Conservation (phyloP, 140 eudicot genomes). For the Senecio squalidus region DNA sequence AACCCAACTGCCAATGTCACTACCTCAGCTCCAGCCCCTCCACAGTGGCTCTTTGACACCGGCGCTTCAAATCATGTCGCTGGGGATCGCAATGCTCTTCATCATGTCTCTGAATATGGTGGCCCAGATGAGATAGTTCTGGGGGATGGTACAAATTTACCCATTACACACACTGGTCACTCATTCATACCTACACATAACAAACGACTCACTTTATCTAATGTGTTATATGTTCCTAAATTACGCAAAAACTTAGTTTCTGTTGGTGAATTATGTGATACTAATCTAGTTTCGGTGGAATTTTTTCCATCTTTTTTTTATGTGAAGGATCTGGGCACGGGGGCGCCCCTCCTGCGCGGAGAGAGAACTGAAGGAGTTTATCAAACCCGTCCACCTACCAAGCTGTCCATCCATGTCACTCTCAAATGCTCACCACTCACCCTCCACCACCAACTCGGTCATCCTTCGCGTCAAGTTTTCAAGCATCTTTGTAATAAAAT, state of each 20-base stretch:
- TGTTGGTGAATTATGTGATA: background rate
- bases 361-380: conserved; percentile 1
- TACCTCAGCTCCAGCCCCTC: background rate
- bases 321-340: conserved; percentile 10
- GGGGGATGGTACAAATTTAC: background rate
- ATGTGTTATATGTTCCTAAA: background rate
- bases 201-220: background rate
- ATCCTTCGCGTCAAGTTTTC: conserved; percentile 5
- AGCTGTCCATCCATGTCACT: background rate
- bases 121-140: background rate
- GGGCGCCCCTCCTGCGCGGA: conserved; percentile 8
- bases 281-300: background rate
- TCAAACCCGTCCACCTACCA: background rate
- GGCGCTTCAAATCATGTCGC: background rate
- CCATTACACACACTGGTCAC: background rate
- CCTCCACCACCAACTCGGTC: conserved; percentile 8
- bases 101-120: background rate
- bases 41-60: background rate
- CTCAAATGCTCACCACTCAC: background rate
- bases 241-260: background rate
- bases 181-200: background rate
- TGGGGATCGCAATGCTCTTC: background rate
- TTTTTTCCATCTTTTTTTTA: too few species aligned
- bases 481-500: background rate
- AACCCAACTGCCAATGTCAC: background rate